Conservation (phyloP, 345 rosid species). For the Populus tremula region DNA sequence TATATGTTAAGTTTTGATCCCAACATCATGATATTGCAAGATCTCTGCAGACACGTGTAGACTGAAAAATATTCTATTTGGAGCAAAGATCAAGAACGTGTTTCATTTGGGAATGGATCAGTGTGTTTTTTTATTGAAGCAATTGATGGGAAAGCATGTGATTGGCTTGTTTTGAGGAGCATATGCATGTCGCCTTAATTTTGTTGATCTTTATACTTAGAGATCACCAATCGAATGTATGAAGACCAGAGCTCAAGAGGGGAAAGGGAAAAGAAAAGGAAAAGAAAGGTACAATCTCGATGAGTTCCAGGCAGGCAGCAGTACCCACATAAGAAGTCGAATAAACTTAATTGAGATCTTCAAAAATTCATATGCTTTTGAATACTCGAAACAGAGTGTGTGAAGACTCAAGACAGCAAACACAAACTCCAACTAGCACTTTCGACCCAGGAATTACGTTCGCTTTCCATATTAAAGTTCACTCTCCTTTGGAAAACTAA, state of each 20-base stretch:
- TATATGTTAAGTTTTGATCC: no score
- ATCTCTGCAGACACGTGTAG: no score
- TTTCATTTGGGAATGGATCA: no score
- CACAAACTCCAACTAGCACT: conserved; percentile 13
- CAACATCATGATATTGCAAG: no score
- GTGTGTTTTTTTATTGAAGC: no score
- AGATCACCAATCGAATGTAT: neutral
- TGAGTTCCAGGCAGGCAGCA: neutral
- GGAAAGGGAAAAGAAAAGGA: neutral
- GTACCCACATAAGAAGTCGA: neutral
- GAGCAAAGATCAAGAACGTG: no score
- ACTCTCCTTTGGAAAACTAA: neutral
- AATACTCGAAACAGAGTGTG: neutral
- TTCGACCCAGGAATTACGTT: neutral
- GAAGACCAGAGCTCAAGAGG: neutral
- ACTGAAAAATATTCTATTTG: no score
- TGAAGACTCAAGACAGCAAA: conserved; percentile 13
- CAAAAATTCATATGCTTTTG: neutral
- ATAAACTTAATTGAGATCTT: conserved; percentile 7
- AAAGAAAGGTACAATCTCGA: neutral
- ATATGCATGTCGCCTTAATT: neutral
- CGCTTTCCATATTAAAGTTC: neutral
- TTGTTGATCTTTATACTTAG: neutral
- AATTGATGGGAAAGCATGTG: no score
- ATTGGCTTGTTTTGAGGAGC: no score